phyloP scores from a whole-genome alignment of 2,329 filamentous ascomycete species.

The Ophiostoma sp. region DNA sequence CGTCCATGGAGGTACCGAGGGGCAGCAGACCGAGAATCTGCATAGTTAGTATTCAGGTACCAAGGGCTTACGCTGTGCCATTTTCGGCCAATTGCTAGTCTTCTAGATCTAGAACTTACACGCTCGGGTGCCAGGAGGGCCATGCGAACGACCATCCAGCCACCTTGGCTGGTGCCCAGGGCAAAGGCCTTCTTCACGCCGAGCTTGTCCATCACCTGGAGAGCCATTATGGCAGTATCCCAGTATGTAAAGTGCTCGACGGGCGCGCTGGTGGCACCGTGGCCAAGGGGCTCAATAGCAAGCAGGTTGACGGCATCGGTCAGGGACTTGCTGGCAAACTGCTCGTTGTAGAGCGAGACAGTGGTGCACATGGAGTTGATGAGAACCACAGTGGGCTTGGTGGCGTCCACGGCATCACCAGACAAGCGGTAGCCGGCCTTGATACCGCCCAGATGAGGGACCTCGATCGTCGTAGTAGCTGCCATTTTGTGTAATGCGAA shows the following conservation, averaged over 20 bases:
- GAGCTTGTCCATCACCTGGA: conserved; percentile 52
- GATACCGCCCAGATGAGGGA: conserved; percentile 47
- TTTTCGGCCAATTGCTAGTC: background rate
- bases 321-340: conserved; percentile 41
- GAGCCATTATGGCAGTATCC: conserved; percentile 50
- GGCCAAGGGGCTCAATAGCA: conserved; percentile 50
- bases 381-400: conserved; percentile 48
- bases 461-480: conserved; percentile 36
- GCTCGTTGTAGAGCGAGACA: conserved; percentile 41
- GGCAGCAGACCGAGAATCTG: conserved; percentile 39
- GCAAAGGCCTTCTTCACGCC: conserved; percentile 45
- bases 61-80: background rate
- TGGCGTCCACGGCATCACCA: conserved; percentile 38
- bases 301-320: conserved; percentile 44
- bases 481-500: conserved; percentile 2
- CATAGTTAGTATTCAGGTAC: background rate
- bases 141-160: conserved; percentile 48
- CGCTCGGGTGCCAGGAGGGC: conserved; percentile 37
- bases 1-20: conserved; percentile 50
- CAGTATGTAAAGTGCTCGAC: conserved; percentile 50
- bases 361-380: conserved; percentile 51
- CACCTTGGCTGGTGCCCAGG: conserved; percentile 49
- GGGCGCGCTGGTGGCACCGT: conserved; percentile 36
- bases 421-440: conserved; percentile 41
- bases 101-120: background rate